Conservation (phyloP, 352 stramenopile species). For the Pythium sp. region DNA sequence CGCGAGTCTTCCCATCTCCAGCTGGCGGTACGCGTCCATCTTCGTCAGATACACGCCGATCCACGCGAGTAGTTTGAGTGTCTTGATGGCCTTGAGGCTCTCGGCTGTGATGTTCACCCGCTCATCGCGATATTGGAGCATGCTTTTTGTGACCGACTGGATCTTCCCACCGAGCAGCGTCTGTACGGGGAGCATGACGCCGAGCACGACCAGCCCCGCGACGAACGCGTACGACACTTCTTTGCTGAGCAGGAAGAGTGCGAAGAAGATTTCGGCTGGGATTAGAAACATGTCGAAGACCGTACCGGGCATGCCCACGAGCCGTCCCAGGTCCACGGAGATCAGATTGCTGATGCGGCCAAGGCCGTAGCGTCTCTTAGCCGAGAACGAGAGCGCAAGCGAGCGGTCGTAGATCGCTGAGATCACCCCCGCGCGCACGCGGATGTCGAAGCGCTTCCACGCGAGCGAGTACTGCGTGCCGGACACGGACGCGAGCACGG, state of each 20-base stretch:
- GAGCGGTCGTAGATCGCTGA: conserved; percentile 68
- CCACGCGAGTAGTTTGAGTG: conserved; percentile 81
- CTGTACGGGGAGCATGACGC: conserved; percentile 85
- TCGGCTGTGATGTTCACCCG: conserved; percentile 70
- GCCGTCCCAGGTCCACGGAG: conserved; percentile 71
- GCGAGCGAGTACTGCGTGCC: conserved; percentile 76
- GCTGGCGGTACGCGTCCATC: conserved; percentile 46
- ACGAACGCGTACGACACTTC: conserved; percentile 87
- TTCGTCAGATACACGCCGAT: conserved; percentile 38
- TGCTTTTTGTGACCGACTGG: conserved; percentile 56
- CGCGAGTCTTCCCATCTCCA: conserved; percentile 69
- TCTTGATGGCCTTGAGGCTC: conserved; percentile 65
- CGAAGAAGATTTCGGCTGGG: conserved; percentile 68
- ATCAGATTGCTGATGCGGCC: conserved; percentile 76
- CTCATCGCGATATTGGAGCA: conserved; percentile 82
- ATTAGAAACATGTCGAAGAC: conserved; percentile 85
- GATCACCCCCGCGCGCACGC: conserved; percentile 64
- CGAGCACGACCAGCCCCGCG: conserved; percentile 69
- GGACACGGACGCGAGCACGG: conserved; percentile 57
- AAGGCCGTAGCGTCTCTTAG: conserved; percentile 35
- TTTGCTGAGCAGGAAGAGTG: conserved; percentile 64
- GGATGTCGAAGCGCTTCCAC: conserved; percentile 76
- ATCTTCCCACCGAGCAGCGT: conserved; percentile 75
- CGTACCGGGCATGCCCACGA: conserved; percentile 65
- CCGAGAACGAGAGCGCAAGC: conserved; percentile 34